Percentiles rank a stretch among this genome's conserved stretches.
These are phyloP conservation scores for Handroanthus guayacan DNA, from an alignment of 257 asterid genomes.

Conservation along the genomic window DNA sequence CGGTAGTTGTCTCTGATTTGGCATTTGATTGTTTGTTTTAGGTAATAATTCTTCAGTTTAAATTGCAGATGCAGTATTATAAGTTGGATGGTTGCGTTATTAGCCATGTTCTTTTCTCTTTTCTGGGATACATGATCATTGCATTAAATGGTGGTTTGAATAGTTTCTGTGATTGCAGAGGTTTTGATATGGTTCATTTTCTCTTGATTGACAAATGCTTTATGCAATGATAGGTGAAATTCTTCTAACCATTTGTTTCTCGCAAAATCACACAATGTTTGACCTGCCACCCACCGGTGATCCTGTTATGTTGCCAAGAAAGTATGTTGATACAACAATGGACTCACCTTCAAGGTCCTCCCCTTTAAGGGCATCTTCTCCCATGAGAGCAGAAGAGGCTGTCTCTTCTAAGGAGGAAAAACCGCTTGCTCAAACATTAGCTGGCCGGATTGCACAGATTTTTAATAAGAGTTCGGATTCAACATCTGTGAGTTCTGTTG, in stretches of 20 bases:
- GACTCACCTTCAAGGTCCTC: conserved; percentile 62
- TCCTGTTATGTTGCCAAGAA: conserved; percentile 49
- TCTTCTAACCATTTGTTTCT: conserved; percentile 82
- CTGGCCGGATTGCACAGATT: conserved; percentile 83
- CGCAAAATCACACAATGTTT: conserved; percentile 57
- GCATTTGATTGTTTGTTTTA: conserved; percentile 26
- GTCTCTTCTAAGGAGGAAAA: conserved; percentile 68
- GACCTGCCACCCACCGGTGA: conserved; percentile 61
- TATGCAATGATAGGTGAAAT: conserved; percentile 69
- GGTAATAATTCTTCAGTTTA: conserved; percentile 5
- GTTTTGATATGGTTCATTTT: conserved; percentile 20
- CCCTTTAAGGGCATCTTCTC: conserved; percentile 60
- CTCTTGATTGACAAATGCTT: conserved; percentile 28
- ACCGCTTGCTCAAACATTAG: conserved; percentile 62
- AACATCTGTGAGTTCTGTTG: conserved; percentile 49
- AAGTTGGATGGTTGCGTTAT: not conserved
- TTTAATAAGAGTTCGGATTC: conserved; percentile 76
- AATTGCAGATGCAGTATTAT: conserved; percentile 14
- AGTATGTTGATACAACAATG: conserved; percentile 43
- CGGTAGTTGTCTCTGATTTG: not conserved
- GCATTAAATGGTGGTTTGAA: conserved; percentile 3
- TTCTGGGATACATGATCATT: not conserved
- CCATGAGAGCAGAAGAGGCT: conserved; percentile 66
- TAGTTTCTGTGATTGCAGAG: not conserved
- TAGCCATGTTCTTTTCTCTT: not conserved